Evolutionary conservation across 2,329 filamentous ascomycete species (phyloP), one percentile per base, ranked within the genome.

Genomic region (Colletotrichum truncatum): DNA sequence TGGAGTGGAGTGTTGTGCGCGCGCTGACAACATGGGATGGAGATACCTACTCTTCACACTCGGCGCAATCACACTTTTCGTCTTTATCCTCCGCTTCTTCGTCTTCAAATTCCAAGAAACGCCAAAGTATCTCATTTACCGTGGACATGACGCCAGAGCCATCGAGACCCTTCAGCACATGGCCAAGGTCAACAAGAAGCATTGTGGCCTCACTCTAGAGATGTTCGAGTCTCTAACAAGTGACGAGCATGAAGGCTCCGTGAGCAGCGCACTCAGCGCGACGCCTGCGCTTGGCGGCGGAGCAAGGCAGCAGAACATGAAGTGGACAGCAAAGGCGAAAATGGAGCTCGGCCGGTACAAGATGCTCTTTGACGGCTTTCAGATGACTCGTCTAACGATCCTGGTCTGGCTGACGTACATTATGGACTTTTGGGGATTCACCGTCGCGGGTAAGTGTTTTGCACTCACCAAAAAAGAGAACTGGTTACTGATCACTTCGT

Each of bases 101-200:
- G 77, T 83, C 66, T 89, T 89, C 72, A 84, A 78, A 9, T 83
- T 89, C 46, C 85, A 81, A 67, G 86, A 89, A 69, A 85, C 82
- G 0, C 86, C 86, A 1, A 88, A 88, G 66, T 88, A 80, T 64
- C 77, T 88, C 11, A 84, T 88, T 79, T 82, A 84, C 18, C 83
- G 84, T 67, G 85, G 85, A 0, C 76, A 75, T 14, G 83, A 88
- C 62, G 78, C 78, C 9, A 80, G 87, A 52, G 86, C 86, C 0
- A 81, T 88, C 18, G 69, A 77, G 1, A 78, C 87, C 3, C 80
- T 89, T 2, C 83, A 88, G 58, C 81, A 85, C 70, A 83, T 88
- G 25, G 85, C 86, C 0, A 77, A 81, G 14, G 77, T 83, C 8
- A 88, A 88, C 67, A 78, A 80, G 2, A 54, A 32, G 2, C 21